Evolutionary conservation across 371 early-diverging fungal genomes (phyloP), one percentile per base, ranked within the genome.

Genomic region (Rhizomucor miehei): DNA sequence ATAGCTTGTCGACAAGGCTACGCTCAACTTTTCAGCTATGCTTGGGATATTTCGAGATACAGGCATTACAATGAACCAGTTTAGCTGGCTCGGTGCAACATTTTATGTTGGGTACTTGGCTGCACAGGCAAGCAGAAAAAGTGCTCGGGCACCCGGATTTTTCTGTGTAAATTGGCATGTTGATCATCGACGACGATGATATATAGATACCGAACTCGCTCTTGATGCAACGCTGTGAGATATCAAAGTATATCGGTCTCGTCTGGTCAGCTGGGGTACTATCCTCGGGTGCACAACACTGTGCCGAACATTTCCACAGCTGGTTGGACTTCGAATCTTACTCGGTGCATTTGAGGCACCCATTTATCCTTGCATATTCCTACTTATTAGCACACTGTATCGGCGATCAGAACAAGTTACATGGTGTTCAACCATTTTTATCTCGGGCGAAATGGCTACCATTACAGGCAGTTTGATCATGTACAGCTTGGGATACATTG

Each of bases 1-100:
- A n/a, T 35, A 73, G 66, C 70, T 70, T 38, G 44, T 67, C 24
- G 74, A 73, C 34, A 73, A 73, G 29, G 57, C 64, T 1, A 51
- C 67, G 10, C 48, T 73, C 12, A 65, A 59, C 21, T 61, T 62
- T 35, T 44, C 68, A 17, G 53, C 54, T 29, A 59, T 67, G 5
- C 51, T 70, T 17, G 64, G 64, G 25, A 58, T 73, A 10, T 60
- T 24, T 21, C 48, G 54, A 14, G 65, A 65, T 16, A 60, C 66
- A 2, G 36, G 48, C 12, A 51, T 73, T 14, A 37, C 34, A 14
- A 51, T 55, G 21, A 37, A 56, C 6, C 58, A 74, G 39, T 74
- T 59, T 37, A 57, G 65, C 40, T 65, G 66, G 61, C n/a, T 73
- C 9, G 66, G 68, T 29, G 65, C 66, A 3, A 58, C 70, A n/a